Evolutionary conservation across 2,329 filamentous ascomycete species (phyloP).

Genomic region (Aciculosporium take): DNA sequence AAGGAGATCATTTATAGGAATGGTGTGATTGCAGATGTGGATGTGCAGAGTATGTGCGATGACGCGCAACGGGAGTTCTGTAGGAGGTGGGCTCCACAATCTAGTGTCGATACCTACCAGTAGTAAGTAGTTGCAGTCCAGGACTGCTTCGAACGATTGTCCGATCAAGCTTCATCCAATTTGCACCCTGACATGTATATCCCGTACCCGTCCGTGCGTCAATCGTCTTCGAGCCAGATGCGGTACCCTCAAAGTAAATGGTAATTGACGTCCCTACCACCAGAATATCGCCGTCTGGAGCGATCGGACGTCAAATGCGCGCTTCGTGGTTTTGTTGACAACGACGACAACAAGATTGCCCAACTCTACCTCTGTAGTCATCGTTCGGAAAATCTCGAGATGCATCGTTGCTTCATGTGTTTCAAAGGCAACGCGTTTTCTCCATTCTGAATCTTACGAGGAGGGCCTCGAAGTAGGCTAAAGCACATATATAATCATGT

Average conservation of each 20-base stretch:
- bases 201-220: too few relatives aligned
- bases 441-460: background rate
- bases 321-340: background rate
- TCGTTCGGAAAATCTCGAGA: background rate
- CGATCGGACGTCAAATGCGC: too few relatives aligned
- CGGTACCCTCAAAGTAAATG: too few relatives aligned
- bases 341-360: background rate
- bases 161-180: too few relatives aligned
- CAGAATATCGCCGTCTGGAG: too few relatives aligned
- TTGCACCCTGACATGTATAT: too few relatives aligned
- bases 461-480: background rate
- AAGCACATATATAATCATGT: background rate
- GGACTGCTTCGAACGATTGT: too few relatives aligned
- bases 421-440: background rate
- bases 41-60: slow-evolving; percentile 2
- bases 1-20: slow-evolving; percentile 4
- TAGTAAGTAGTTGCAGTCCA: too few relatives aligned
- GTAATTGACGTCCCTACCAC: too few relatives aligned
- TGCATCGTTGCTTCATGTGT: background rate
- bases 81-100: background rate
- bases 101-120: background rate
- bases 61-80: background rate
- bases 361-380: background rate
- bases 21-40: slow-evolving; percentile 5
- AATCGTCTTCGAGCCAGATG: too few relatives aligned